phyloP scores from a whole-genome alignment of 345 rosid genomes.

The Cardamine resedifolia region DNA sequence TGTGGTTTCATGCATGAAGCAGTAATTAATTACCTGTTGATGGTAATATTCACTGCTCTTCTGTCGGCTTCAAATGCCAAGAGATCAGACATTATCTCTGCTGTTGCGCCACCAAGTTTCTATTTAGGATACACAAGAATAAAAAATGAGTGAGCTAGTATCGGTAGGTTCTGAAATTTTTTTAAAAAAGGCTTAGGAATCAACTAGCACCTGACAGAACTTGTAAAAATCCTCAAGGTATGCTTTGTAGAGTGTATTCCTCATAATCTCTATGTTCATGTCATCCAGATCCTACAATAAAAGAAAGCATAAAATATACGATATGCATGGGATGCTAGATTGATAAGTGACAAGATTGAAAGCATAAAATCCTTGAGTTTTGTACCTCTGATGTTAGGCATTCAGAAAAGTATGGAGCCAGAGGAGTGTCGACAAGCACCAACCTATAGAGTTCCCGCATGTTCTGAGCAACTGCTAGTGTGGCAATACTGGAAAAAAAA shows the following conservation, averaged over 20 bases:
- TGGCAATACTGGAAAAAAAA: conserved; percentile 75
- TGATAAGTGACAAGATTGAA: no score
- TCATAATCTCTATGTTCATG: conserved; percentile 96
- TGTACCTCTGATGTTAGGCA: conserved; percentile 95
- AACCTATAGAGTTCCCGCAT: conserved; percentile 96
- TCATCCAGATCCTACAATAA: conserved; percentile 93
- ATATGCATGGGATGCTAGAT: neutral
- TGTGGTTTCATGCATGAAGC: neutral
- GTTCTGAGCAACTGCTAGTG: conserved; percentile 97
- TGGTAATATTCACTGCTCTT: conserved; percentile 93
- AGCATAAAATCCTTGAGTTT: no score
- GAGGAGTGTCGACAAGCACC: conserved; percentile 98
- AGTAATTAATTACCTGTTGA: conserved; percentile 61
- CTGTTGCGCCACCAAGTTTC: conserved; percentile 99
- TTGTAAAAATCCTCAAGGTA: conserved; percentile 94
- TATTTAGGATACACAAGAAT: conserved; percentile 16
- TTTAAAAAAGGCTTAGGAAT: neutral
- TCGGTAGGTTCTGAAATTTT: neutral
- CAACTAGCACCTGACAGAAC: conserved; percentile 80
- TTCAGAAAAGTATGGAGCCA: conserved; percentile 98
- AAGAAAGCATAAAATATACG: no score
- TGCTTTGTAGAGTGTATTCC: conserved; percentile 94
- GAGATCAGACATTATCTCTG: conserved; percentile 98
- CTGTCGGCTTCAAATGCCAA: conserved; percentile 96
- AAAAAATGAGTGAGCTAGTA: neutral